Conservation (phyloP, 768 basidiomycete genomes). For the Porphyrellus cyaneotinctus region DNA sequence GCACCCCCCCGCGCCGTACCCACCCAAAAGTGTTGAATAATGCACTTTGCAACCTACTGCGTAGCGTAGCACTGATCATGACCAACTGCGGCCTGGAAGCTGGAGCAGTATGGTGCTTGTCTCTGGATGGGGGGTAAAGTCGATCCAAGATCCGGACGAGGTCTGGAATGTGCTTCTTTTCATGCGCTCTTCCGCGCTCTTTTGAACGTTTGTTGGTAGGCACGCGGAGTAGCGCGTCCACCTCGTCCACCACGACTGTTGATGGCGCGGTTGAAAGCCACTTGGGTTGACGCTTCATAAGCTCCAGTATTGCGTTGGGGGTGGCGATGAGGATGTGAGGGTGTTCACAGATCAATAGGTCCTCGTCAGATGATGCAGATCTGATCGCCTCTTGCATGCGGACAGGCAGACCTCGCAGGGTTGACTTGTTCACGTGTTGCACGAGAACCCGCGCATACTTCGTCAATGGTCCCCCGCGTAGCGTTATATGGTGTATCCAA, state of each 20-base stretch:
- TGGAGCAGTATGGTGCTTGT: neutral
- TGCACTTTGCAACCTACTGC: conserved; percentile 37
- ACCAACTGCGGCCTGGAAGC: conserved; percentile 52
- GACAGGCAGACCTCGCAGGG: conserved; percentile 16
- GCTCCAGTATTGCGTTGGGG: conserved; percentile 62
- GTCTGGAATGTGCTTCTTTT: conserved; percentile 53
- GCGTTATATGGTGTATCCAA: conserved; percentile 57
- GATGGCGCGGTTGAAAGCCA: conserved; percentile 46
- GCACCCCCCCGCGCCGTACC: conserved; percentile 43
- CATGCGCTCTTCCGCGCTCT: conserved; percentile 34
- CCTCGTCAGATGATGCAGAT: conserved; percentile 30
- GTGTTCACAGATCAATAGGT: conserved; percentile 36
- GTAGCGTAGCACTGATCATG: conserved; percentile 68
- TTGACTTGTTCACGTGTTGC: conserved; percentile 40
- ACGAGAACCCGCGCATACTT: conserved; percentile 58
- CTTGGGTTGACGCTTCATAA: conserved; percentile 41
- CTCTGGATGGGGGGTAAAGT: conserved; percentile 43
- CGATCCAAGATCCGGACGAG: conserved; percentile 57
- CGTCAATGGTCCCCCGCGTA: conserved; percentile 33
- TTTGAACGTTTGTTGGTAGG: conserved; percentile 38
- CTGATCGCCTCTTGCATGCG: conserved; percentile 29
- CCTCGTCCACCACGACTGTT: conserved; percentile 70
- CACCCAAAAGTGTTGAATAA: conserved; percentile 56
- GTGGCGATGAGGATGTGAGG: conserved; percentile 73
- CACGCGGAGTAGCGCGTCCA: conserved; percentile 63